Conservation (phyloP, 2,329 filamentous ascomycete species). For the Arthrocladium fulminans region DNA sequence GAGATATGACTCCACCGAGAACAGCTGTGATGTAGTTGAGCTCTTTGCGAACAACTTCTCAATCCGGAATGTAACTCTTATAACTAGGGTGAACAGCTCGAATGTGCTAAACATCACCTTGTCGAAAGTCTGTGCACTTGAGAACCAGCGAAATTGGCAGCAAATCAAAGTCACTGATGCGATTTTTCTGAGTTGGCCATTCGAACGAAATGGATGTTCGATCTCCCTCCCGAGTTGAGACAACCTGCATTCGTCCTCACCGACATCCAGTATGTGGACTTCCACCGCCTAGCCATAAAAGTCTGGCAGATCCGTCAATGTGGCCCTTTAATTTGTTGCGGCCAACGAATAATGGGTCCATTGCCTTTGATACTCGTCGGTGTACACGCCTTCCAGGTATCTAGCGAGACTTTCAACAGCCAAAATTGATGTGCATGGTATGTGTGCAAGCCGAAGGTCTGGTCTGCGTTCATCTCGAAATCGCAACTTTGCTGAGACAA, state of each 20-base stretch:
- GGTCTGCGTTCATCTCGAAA: background rate
- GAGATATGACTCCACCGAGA: no score
- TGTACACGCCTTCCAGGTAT: background rate
- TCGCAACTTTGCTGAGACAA: background rate
- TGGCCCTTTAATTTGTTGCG: constrained; percentile 3
- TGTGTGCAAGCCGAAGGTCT: background rate
- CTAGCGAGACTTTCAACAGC: background rate
- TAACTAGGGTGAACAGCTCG: no score
- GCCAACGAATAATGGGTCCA: constrained; percentile 1
- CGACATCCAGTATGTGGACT: background rate
- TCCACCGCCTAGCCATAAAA: background rate
- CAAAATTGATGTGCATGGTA: constrained; percentile 2
- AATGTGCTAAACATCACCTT: no score
- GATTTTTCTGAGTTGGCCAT: background rate
- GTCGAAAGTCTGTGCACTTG: no score
- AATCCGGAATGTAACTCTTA: no score
- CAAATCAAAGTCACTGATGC: background rate
- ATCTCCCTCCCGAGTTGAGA: background rate
- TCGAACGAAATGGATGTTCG: background rate
- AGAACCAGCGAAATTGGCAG: no score
- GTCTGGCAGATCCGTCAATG: background rate
- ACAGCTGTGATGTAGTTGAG: no score
- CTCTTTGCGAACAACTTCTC: no score
- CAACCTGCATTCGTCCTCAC: constrained; percentile 9
- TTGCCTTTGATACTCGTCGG: background rate